Base-by-base conservation (phyloP, 2,329 filamentous ascomycete genomes). In the Clarireedia monteithiana region DNA sequence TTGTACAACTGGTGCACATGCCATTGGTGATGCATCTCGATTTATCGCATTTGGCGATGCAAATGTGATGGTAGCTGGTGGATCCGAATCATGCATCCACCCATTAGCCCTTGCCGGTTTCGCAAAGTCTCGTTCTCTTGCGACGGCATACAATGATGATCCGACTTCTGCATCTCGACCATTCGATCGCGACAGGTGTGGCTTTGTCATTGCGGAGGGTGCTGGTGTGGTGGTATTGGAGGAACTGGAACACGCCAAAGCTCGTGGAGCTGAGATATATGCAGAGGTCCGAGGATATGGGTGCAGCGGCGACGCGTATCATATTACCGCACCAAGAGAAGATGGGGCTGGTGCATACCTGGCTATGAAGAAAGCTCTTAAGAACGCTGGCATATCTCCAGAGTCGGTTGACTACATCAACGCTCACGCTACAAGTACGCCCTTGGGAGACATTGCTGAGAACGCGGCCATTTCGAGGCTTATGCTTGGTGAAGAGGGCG, bases 1-100 rank as follows among this genome's bases (percentile, higher is more conserved):
- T 57, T 99, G 94, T 70, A 97, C 94, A 0, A 99, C 94, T 0
- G 94, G 94, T 10, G 89, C 92, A 1, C 94, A 99, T 73, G 91
- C 91, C 1, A 85, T 99, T 50, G 94, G 92, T 17, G 94, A 99
- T 70, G 94, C 94, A 5, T 85, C 88, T n/a, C 84, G 92, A 17
- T 89, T 96, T 69, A 92, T 99, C 59, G 82, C 86, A n/a, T 85
- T 85, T 67, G 91, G 91, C 6, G 92, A 97, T 69, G 92, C 92
- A 47, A 81, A 96, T 70, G 86, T 97, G 54, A 97, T 99, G 91
- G 74, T 99, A 7, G 91, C 94, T n/a, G 94, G 94, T 44, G 92
- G 92, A 27, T 84, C 92, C 7, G 94, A 99, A 72, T 91, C 92
- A 0, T 99, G 94, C 70, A 92, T 99, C 55, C 92, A 99, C 68